Percentiles rank a stretch among this genome's conserved stretches.
Evolutionary conservation across 1,284 basidiomycete species (phyloP).

Genomic region (Heliocybe sulcata): DNA sequence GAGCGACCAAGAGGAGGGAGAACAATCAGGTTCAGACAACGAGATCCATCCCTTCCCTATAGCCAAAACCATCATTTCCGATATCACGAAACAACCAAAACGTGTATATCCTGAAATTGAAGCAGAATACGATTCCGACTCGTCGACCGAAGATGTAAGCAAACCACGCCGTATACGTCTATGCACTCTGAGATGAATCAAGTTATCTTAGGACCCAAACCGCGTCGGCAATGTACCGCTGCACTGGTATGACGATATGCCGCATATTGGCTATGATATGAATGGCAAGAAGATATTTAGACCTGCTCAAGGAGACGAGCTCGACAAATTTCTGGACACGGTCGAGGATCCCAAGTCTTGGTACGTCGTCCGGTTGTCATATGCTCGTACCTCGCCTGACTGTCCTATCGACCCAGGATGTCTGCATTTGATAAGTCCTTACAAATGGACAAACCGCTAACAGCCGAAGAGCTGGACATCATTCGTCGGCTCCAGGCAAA

Average conservation of each 20-base stretch:
- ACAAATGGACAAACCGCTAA: conserved; percentile 83
- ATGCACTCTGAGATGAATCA: conserved; percentile 7
- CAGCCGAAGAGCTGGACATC: conserved; percentile 91
- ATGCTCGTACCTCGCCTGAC: conserved; percentile 1
- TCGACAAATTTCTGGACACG: conserved; percentile 95
- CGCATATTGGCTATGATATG: conserved; percentile 98
- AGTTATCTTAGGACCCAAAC: conserved; percentile 67
- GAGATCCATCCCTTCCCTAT: conserved; percentile 49
- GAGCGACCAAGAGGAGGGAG: conserved; percentile 22
- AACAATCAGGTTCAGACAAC: conserved; percentile 27
- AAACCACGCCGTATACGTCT: conserved; percentile 4
- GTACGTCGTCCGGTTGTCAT: conserved; percentile 33
- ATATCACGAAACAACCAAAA: conserved; percentile 85
- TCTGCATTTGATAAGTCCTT: conserved; percentile 89
- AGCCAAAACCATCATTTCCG: conserved; percentile 63
- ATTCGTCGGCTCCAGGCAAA: conserved; percentile 85
- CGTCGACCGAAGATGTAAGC: conserved; percentile 92
- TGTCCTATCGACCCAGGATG: conserved; percentile 49
- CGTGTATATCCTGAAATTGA: conserved; percentile 93
- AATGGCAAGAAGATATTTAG: conserved; percentile 92
- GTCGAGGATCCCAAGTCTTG: conserved; percentile 91
- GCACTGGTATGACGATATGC: conserved; percentile 99
- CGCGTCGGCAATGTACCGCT: conserved; percentile 93
- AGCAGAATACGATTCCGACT: conserved; percentile 95
- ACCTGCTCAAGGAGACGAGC: conserved; percentile 92